Base-by-base conservation (phyloP, 169 alveolate genomes). In the Cryptosporidium baileyi region DNA sequence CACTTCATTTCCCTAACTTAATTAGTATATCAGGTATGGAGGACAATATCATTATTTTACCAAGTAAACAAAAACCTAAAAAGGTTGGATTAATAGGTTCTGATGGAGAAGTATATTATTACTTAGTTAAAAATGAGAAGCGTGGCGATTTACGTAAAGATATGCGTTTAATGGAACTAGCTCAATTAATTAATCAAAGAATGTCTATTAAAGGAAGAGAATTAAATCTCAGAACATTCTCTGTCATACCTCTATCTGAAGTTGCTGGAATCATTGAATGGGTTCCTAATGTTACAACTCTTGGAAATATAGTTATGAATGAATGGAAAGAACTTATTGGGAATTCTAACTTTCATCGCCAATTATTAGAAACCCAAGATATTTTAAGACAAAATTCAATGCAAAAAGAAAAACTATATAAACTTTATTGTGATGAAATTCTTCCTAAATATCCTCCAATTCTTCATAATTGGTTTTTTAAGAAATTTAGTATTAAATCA, bases 1-100 rank as follows among this genome's bases (percentile, higher is more conserved):
- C 15, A 3, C 30, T n/a, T 47, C 30, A 47, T 19, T 47, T 47
- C n/a, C 8, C 17, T 13, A 47, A 74, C 13, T 52, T 74, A 1
- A 59, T 74, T 38, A 74, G 62, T 24, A 61, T 89, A 40, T 62
- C 89, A 43, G 93, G 90, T 17, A 81, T 63, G 49, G 67, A 82
- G 57, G 89, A 89, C 17, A 36, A 43, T 36, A 89, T 89, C 67
- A 91, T 89, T 63, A 95, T 95, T 30, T 88, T 97, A 45, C 90
- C 91, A 24, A 92, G 97, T 24, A 97, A 97, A 80, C 97, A 96
- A 82, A 96, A 94, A 65, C 99, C 99, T 3, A 95, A 98, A 89
- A 94, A 92, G 67, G 65, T 96, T 28, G 89, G 90, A 24, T 90
- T 95, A 88, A 82, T 85, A 79, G 99, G 97, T 28, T 92, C 93